Evolutionary conservation across 176 grass and related monocot genomes (phyloP), one percentile per base, ranked within the genome.

Genomic region (Chrysopogon serrulatus): DNA sequence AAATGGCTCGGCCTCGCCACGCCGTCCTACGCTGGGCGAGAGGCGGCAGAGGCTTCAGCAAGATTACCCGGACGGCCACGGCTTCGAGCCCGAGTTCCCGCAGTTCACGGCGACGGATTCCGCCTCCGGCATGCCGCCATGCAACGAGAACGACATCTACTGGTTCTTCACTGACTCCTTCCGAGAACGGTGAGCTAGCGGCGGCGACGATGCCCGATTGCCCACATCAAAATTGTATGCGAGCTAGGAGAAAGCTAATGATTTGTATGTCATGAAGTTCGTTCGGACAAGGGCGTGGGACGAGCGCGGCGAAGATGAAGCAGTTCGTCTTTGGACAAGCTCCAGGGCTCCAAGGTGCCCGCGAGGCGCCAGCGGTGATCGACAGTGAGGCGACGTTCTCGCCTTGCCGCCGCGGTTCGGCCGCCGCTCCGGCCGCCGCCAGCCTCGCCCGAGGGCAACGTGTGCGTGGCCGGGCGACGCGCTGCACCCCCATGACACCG

Each of bases 401-500:
- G 93, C 86, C 1, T n/a, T 81, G 65, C 90, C 83, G 4, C 71
- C 94, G 24, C 87, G 85, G 34, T 92, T 89, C 84, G 95, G 2
- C 74, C 80, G 16, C 95, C 92, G 26, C 68, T 97, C 77, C 94
- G n/a, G 3, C 86, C 1, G 24, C 61, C 10, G 88, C 79, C 26
- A 72, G 68, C 16, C 87, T 94, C 51, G 83, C 17, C 86, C 91
- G 65, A n/a, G 77, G 86, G 86, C 21, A 92, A 84, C 68, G 82
- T 45, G 14, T 97, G 90, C 76, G 95, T 97, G 17, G 83, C 87
- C 21, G 95, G n/a, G 95, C 3, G 95, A 97, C 64, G 92, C 95
- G 35, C 64, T 94, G 60, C 95, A 98, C 77, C 92, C n/a, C 95
- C 28, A 98, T 93, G 95, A 94, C 95, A 8, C 95, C 95, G 5